Conservation (phyloP, 1,284 basidiomycete species). For the Trichosporon coremiiforme region DNA sequence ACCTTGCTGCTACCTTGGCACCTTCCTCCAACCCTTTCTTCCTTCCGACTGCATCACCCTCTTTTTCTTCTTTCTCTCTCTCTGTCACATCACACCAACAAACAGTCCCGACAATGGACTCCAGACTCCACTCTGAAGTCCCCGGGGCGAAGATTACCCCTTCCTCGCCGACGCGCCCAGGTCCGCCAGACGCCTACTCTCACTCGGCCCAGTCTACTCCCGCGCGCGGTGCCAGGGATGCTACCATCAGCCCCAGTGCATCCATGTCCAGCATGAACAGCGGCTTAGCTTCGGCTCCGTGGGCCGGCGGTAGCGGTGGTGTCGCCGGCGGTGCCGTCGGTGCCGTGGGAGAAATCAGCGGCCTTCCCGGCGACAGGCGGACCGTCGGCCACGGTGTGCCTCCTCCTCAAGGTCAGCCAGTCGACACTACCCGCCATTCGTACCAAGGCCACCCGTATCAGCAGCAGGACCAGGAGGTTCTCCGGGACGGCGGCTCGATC, state of each 20-base stretch:
- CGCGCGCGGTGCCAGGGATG: too few relatives aligned
- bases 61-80: not conserved
- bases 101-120: not conserved
- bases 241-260: conserved; percentile 14
- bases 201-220: too few relatives aligned
- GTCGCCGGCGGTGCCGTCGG: not conserved
- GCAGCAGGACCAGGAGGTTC: conserved; percentile 11
- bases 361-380: not conserved
- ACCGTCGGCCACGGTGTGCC: not conserved
- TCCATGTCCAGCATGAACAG: conserved; percentile 15
- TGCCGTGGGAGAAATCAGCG: conserved; percentile 1
- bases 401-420: not conserved
- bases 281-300: not conserved
- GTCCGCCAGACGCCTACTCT: not conserved
- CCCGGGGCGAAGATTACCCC: conserved; percentile 4
- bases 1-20: not conserved
- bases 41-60: not conserved
- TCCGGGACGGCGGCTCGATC: conserved; percentile 3
- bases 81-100: not conserved
- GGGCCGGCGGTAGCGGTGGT: not conserved
- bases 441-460: not conserved
- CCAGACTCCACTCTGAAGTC: not conserved
- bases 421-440: not conserved
- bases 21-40: not conserved
- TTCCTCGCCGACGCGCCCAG: conserved; percentile 1